phyloP scores from a whole-genome alignment of 805 yeast genomes.

The Barnettozyma sp. region DNA sequence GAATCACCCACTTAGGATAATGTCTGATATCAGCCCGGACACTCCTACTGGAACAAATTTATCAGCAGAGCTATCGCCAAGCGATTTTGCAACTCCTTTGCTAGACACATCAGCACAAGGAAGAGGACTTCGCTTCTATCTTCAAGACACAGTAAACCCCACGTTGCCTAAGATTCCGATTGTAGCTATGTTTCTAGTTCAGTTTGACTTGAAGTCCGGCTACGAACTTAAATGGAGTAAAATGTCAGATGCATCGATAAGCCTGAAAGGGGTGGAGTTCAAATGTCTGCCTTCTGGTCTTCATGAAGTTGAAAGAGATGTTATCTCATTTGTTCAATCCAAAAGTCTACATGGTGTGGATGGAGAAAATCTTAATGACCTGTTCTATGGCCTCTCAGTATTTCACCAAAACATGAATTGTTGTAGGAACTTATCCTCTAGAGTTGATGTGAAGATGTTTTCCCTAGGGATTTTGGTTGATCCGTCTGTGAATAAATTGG shows the following conservation, averaged over 20 bases:
- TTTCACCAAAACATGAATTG: conserved; percentile 38
- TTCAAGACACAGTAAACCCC: conserved; percentile 8
- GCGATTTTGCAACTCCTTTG: not conserved
- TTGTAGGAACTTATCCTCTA: conserved; percentile 34
- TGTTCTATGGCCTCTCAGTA: conserved; percentile 44
- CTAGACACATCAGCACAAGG: conserved; percentile 5
- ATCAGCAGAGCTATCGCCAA: not conserved
- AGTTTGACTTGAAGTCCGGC: conserved; percentile 48
- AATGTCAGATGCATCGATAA: conserved; percentile 21
- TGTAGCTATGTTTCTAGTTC: conserved; percentile 39
- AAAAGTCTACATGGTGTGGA: too few species aligned
- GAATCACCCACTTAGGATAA: too few species aligned
- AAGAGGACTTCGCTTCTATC: conserved; percentile 5
- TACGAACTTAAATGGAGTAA: conserved; percentile 41
- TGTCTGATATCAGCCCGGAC: too few species aligned
- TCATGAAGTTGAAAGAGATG: conserved; percentile 45
- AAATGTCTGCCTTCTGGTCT: conserved; percentile 65
- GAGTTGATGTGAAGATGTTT: conserved; percentile 49
- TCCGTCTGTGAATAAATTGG: conserved; percentile 24
- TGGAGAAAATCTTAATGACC: conserved; percentile 14
- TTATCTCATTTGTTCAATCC: conserved; percentile 43
- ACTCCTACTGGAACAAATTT: not conserved
- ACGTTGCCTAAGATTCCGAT: conserved; percentile 24
- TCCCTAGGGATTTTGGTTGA: conserved; percentile 57
- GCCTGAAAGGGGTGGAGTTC: conserved; percentile 46